phyloP scores from a whole-genome alignment of 768 basidiomycete genomes.

The Boletus sp. region DNA sequence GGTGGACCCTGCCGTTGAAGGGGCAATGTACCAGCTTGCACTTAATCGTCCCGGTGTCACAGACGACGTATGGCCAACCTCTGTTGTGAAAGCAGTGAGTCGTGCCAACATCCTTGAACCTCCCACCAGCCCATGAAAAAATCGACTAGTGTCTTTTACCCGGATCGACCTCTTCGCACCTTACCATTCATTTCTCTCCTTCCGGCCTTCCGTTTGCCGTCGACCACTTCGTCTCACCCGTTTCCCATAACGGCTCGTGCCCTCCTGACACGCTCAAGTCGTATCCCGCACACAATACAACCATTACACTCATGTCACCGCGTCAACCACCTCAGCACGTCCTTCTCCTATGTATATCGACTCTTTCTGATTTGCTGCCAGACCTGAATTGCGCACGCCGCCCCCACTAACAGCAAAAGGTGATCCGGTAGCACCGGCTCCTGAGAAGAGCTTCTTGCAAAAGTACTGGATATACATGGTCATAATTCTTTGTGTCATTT shows the following conservation, averaged over 20 bases:
- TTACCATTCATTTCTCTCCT: constrained; percentile 53
- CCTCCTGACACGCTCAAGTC: constrained; percentile 26
- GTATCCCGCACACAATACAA: constrained; percentile 43
- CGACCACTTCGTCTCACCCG: constrained; percentile 68
- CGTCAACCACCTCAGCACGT: constrained; percentile 57
- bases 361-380: constrained; percentile 27
- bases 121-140: constrained; percentile 13
- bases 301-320: constrained; percentile 49
- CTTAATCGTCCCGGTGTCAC: constrained; percentile 46
- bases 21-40: constrained; percentile 69
- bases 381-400: constrained; percentile 65
- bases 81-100: constrained; percentile 41
- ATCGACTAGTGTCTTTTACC: constrained; percentile 62
- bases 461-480: constrained; percentile 90
- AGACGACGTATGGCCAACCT: constrained; percentile 33
- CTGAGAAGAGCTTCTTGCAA: constrained; percentile 78
- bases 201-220: constrained; percentile 55
- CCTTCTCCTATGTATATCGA: neutral
- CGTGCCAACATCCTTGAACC: constrained; percentile 47
- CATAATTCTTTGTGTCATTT: constrained; percentile 51
- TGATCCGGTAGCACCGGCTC: constrained; percentile 52
- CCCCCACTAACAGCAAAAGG: constrained; percentile 67
- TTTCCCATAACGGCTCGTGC: constrained; percentile 69
- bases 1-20: constrained; percentile 37
- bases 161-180: constrained; percentile 48